Evolutionary conservation across 768 basidiomycete species (phyloP).

Genomic region (Tulasnella sp.): DNA sequence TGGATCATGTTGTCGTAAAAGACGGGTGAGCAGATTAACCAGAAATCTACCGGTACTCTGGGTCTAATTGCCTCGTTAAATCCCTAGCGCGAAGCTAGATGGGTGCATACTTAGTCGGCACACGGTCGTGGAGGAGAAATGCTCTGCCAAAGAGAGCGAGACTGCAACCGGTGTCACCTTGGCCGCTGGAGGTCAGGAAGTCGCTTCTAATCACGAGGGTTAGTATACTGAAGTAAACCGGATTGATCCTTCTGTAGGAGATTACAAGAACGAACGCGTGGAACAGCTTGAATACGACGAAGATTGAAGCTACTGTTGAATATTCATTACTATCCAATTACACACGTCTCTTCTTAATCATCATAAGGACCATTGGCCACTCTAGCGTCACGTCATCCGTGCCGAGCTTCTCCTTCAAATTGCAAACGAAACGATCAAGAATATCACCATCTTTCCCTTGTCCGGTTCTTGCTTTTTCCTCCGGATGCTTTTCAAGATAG

Average conservation of each 20-base stretch:
- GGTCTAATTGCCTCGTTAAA: not conserved
- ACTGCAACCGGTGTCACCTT: slow-evolving; percentile 39
- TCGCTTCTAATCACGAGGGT: too few species aligned
- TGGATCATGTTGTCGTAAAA: slow-evolving; percentile 84
- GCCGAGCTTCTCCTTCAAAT: not conserved
- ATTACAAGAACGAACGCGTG: slow-evolving; percentile 18
- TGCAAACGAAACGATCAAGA: slow-evolving; percentile 13
- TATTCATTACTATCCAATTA: not conserved
- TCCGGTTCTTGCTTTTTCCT: slow-evolving; percentile 42
- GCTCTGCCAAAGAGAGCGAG: slow-evolving; percentile 41
- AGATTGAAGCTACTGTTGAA: not conserved
- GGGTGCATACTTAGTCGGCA: slow-evolving; percentile 41
- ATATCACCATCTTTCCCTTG: slow-evolving; percentile 34
- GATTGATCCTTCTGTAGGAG: not conserved
- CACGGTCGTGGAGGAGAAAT: slow-evolving; percentile 39
- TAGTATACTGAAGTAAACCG: not conserved
- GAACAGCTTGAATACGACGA: slow-evolving; percentile 27
- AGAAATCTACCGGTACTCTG: not conserved
- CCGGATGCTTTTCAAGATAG: slow-evolving; percentile 60
- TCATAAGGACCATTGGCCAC: not conserved
- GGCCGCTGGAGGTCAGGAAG: slow-evolving; percentile 15
- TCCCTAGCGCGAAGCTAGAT: slow-evolving; percentile 38
- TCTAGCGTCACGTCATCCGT: not conserved
- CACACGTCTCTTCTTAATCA: not conserved
- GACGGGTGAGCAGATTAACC: slow-evolving; percentile 63